Conservation (phyloP, 306 rosid genomes). For the Medicago ruthenica region DNA sequence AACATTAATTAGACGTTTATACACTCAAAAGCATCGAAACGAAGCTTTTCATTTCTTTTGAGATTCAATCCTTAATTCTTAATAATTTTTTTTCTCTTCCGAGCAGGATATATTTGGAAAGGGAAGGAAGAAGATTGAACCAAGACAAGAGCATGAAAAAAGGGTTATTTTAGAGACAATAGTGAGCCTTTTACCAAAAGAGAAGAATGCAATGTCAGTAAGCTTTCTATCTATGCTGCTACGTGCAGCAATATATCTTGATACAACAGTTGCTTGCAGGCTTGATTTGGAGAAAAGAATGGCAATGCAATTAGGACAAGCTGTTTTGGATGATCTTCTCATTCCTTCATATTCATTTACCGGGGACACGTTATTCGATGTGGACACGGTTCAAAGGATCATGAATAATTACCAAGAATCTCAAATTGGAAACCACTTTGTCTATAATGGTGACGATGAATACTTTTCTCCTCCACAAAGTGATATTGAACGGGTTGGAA, state of each 20-base stretch:
- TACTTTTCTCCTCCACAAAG: slow-evolving; percentile 61
- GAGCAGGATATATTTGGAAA: slow-evolving; percentile 75
- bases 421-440: slow-evolving; percentile 50
- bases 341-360: slow-evolving; percentile 84
- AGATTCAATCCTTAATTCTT: neutral
- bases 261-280: slow-evolving; percentile 95
- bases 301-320: slow-evolving; percentile 76
- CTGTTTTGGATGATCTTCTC: slow-evolving; percentile 88
- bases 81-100: too few relatives aligned
- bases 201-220: slow-evolving; percentile 74
- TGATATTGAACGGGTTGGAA: slow-evolving; percentile 71
- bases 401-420: slow-evolving; percentile 68
- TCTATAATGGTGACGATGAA: slow-evolving; percentile 52
- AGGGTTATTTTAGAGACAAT: slow-evolving; percentile 89
- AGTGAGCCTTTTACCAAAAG: slow-evolving; percentile 90
- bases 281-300: slow-evolving; percentile 92
- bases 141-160: slow-evolving; percentile 79
- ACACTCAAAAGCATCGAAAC: neutral
- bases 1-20: neutral
- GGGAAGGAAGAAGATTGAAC: slow-evolving; percentile 85
- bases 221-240: slow-evolving; percentile 96
- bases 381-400: slow-evolving; percentile 82
- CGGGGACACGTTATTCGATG: slow-evolving; percentile 86
- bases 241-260: slow-evolving; percentile 74
- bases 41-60: neutral